Evolutionary conservation across 805 yeast genomes (phyloP).

Genomic region (Wickerhamiella qilinensis): DNA sequence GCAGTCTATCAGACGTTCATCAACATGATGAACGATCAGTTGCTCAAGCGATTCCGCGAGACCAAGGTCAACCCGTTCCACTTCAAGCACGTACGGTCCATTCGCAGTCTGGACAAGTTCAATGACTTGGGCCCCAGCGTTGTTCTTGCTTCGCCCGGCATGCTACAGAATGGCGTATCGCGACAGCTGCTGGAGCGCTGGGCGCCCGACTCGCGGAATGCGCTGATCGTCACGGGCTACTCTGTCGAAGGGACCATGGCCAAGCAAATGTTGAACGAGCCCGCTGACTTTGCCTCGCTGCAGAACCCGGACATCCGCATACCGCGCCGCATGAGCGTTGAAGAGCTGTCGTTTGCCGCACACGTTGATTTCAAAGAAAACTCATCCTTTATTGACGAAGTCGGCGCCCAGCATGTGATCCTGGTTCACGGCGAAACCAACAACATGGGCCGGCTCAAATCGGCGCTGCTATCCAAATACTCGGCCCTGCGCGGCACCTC

Average conservation of each 20-base stretch:
- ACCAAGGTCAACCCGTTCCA: constrained; percentile 79
- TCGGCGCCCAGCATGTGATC: constrained; percentile 71
- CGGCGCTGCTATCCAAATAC: constrained; percentile 80
- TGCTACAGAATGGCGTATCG: constrained; percentile 93
- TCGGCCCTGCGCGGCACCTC: constrained; percentile 68
- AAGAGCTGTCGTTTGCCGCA: constrained; percentile 97
- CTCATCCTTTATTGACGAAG: constrained; percentile 73
- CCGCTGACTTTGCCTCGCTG: constrained; percentile 72
- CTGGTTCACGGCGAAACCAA: constrained; percentile 94
- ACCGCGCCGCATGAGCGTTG: constrained; percentile 75
- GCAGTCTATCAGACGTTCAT: constrained; percentile 94
- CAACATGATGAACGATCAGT: constrained; percentile 91
- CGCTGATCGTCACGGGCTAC: constrained; percentile 84
- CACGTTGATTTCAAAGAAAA: constrained; percentile 96
- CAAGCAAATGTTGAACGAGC: constrained; percentile 72
- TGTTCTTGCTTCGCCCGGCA: constrained; percentile 93
- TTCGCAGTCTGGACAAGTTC: constrained; percentile 64
- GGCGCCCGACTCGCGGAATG: constrained; percentile 92
- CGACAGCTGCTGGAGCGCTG: constrained; percentile 83
- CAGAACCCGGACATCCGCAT: constrained; percentile 67
- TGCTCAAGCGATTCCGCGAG: constrained; percentile 58
- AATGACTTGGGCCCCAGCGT: constrained; percentile 95
- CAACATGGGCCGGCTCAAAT: constrained; percentile 96
- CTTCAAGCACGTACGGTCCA: constrained; percentile 68
- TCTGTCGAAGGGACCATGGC: constrained; percentile 99